Percentiles rank a stretch among this genome's conserved stretches.
Evolutionary conservation across 2,329 filamentous ascomycete genomes (phyloP).

Genomic region (Pseudogymnoascus sp.): DNA sequence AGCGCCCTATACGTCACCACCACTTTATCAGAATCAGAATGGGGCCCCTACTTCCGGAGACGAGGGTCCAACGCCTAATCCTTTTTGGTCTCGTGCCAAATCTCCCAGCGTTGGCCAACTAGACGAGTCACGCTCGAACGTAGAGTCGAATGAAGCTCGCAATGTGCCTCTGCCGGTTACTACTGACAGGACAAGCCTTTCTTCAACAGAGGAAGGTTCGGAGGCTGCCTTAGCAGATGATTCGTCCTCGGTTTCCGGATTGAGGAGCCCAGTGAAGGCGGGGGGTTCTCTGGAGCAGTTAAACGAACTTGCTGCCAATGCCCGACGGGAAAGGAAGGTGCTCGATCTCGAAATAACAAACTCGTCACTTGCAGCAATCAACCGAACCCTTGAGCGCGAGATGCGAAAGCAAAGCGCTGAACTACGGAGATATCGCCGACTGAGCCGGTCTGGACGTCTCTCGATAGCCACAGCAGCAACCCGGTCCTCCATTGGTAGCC

Average conservation of each 20-base stretch:
- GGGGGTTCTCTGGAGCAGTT: conserved; percentile 51
- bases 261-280: conserved; percentile 50
- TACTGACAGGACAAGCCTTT: background rate
- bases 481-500: conserved; percentile 38
- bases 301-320: conserved; percentile 77
- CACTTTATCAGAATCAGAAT: conserved; percentile 5
- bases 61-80: background rate
- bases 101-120: background rate
- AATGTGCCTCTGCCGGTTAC: background rate
- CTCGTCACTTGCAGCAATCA: conserved; percentile 89
- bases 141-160: background rate
- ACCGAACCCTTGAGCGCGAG: conserved; percentile 84
- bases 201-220: background rate
- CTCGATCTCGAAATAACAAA: conserved; percentile 96
- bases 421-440: conserved; percentile 74
- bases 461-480: conserved; percentile 49
- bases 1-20: background rate
- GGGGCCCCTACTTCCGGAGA: background rate
- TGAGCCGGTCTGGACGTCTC: conserved; percentile 74
- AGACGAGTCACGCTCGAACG: background rate
- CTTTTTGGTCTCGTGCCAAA: background rate
- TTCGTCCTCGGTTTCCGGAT: background rate
- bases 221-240: background rate
- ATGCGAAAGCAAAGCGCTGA: conserved; percentile 87
- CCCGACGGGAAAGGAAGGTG: conserved; percentile 86